Evolutionary conservation across 805 yeast species (phyloP), one percentile per base, ranked within the genome.

Genomic region (Sugiyamaella smithiae): DNA sequence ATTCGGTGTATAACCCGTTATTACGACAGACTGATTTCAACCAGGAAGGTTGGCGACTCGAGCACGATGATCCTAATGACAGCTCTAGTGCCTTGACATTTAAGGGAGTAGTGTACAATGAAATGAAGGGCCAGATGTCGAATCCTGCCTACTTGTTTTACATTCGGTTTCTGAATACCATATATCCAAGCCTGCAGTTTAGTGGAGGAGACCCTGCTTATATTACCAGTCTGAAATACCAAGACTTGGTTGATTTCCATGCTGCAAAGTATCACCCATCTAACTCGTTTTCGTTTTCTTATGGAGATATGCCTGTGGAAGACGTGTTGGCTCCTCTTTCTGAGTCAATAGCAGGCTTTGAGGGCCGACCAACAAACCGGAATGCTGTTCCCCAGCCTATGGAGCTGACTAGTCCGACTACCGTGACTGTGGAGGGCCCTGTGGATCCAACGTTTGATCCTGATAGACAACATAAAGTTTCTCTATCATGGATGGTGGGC

Each of bases 1-100:
- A 90, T 57, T 82, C 96, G 4, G 91, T 91, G 0, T 77, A 88
- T 50, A 82, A 81, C 56, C 99, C 99, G 7, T 64, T 88, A 31
- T 69, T 93, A 50, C 76, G 84, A 26, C 76, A 78, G 53, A 83
- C 82, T 49, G 98, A 93, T 66, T 93, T 93, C 63, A 75, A 75
- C 54, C 99, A 93, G 70, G 99, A 93, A 69, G 99, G 99, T 31
- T 93, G 99, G 99, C 81, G 99, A 63, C 70, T 93, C 33, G 99
- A 93, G 66, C 80, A 88, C 56, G 77, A 77, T 46, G 75, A 73
- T 46, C 67, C 81, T 4, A 66, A 74, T 5, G 89, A 90, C 62
- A 69, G 71, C 12, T 51, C 58, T 0, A 74, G 87, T 11, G 85
- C 88, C 1, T 62, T 93, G 36, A 72, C 71, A 3, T 88, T 88